phyloP scores from a whole-genome alignment of 2,329 filamentous ascomycete genomes.

The Pseudocercospora musae region DNA sequence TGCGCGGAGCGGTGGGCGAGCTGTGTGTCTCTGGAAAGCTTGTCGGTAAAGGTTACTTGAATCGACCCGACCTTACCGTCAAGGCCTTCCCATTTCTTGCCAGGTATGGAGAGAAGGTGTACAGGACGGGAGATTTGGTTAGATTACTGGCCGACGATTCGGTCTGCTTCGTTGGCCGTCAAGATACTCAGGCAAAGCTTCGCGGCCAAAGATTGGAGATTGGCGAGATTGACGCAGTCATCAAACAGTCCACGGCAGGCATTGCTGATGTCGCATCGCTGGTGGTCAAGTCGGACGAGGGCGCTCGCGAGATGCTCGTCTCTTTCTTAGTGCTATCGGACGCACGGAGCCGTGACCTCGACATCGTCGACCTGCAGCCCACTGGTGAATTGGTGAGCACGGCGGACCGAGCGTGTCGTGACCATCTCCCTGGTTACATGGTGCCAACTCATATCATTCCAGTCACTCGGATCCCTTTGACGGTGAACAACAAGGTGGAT shows the following conservation, averaged over 20 bases:
- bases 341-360: slow-evolving; percentile 19
- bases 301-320: slow-evolving; percentile 78
- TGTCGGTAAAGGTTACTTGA: slow-evolving; percentile 86
- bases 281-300: slow-evolving; percentile 66
- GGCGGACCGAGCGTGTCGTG: slow-evolving; percentile 57
- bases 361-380: slow-evolving; percentile 39
- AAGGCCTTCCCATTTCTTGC: slow-evolving; percentile 70
- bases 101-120: slow-evolving; percentile 53
- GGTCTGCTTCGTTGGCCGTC: slow-evolving; percentile 82
- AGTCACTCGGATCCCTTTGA: slow-evolving; percentile 71
- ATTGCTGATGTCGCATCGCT: slow-evolving; percentile 72
- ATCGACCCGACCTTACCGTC: slow-evolving; percentile 70
- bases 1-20: slow-evolving; percentile 78
- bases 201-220: slow-evolving; percentile 86
- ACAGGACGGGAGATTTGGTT: slow-evolving; percentile 86
- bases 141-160: slow-evolving; percentile 74
- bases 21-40: slow-evolving; percentile 83
- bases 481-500: slow-evolving; percentile 87
- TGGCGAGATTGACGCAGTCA: slow-evolving; percentile 83
- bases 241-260: slow-evolving; percentile 57
- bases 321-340: slow-evolving; percentile 59
- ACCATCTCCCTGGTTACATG: slow-evolving; percentile 79
- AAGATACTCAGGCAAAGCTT: slow-evolving; percentile 89
- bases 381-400: slow-evolving; percentile 22
- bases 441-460: slow-evolving; percentile 79